Evolutionary conservation across 305 asterid genomes (phyloP).

Genomic region (Fraxinus greggii): DNA sequence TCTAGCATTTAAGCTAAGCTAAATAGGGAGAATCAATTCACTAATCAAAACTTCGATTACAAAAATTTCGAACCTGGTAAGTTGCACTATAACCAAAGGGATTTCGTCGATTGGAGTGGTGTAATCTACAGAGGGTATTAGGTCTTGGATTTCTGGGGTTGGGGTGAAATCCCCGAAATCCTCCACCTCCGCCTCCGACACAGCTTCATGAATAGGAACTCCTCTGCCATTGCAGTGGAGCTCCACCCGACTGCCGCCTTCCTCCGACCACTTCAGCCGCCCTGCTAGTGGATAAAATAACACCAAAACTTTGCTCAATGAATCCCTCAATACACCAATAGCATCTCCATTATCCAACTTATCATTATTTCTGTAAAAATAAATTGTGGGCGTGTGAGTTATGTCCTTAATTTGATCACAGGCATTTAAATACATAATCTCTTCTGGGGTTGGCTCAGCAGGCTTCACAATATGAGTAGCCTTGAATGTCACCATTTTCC

Average conservation of each 20-base stretch:
- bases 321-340: conserved; percentile 26
- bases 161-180: conserved; percentile 74
- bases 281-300: conserved; percentile 53
- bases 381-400: conserved; percentile 13
- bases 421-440: neutral
- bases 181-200: conserved; percentile 44
- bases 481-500: too few species aligned
- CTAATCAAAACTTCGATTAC: too few species aligned
- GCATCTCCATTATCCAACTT: neutral
- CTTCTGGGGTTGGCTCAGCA: neutral
- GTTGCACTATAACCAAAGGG: conserved; percentile 62
- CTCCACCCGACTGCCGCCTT: conserved; percentile 60
- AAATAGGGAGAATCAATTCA: too few species aligned
- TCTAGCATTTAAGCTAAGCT: too few species aligned
- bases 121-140: conserved; percentile 59
- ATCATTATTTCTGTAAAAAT: neutral
- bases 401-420: conserved; percentile 3
- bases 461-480: too few species aligned
- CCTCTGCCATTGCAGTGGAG: conserved; percentile 67
- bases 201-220: conserved; percentile 60
- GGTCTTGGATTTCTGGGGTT: conserved; percentile 43
- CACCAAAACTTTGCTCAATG: conserved; percentile 36
- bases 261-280: conserved; percentile 39
- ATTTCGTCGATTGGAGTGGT: conserved; percentile 60
- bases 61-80: conserved; percentile 35